phyloP scores from a whole-genome alignment of 164 flowering plant species.

The Tetrastigma voinierianum region DNA sequence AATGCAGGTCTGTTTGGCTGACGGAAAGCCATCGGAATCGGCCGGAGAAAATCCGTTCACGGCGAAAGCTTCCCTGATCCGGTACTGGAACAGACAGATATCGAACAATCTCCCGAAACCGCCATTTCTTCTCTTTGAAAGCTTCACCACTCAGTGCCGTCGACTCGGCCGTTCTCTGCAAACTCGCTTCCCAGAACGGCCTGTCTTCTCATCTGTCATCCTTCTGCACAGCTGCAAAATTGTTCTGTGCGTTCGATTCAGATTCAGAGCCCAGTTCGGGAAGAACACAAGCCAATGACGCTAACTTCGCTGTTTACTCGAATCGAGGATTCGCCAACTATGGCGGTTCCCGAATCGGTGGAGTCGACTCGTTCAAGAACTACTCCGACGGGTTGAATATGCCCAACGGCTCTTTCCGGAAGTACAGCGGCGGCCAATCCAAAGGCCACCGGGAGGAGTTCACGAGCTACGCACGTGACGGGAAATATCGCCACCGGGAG shows the following conservation, averaged over 20 bases:
- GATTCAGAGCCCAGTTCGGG: neutral
- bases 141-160: slow-evolving; percentile 45
- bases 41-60: slow-evolving; percentile 36
- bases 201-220: slow-evolving; percentile 36
- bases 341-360: slow-evolving; percentile 46
- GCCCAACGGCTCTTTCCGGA: slow-evolving; percentile 46
- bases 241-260: slow-evolving; percentile 39
- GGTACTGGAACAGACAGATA: slow-evolving; percentile 54
- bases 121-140: slow-evolving; percentile 45
- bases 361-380: slow-evolving; percentile 66
- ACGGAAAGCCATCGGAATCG: neutral
- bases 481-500: slow-evolving; percentile 57
- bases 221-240: slow-evolving; percentile 50
- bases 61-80: slow-evolving; percentile 37
- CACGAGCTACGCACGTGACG: slow-evolving; percentile 51
- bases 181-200: slow-evolving; percentile 30
- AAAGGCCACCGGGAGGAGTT: slow-evolving; percentile 56
- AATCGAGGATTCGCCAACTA: slow-evolving; percentile 44
- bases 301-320: slow-evolving; percentile 33
- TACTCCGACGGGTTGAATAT: slow-evolving; percentile 63
- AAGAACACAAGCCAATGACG: slow-evolving; percentile 8
- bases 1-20: slow-evolving; percentile 19
- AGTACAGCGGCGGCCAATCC: slow-evolving; percentile 59
- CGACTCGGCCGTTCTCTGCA: slow-evolving; percentile 28
- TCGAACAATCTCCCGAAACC: slow-evolving; percentile 34